Evolutionary conservation across 495 filamentous ascomycete species (phyloP).

Genomic region (Hyaloscypha hepaticicola): DNA sequence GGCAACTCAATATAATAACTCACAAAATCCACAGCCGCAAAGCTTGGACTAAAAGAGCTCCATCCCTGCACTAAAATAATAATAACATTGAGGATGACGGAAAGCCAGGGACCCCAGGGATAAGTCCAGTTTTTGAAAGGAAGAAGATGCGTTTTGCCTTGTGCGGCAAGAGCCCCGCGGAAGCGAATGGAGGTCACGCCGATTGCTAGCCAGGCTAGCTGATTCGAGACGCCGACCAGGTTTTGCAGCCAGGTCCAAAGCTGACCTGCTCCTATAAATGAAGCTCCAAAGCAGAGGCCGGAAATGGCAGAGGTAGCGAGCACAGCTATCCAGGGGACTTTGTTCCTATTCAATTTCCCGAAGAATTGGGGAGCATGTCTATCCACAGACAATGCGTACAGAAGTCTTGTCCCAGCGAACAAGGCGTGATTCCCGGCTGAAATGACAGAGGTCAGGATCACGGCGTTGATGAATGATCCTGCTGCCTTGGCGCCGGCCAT

Average conservation of each 20-base stretch:
- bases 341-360: slow-evolving; percentile 50
- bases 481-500: slow-evolving; percentile 63
- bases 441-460: slow-evolving; percentile 72
- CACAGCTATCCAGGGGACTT: slow-evolving; percentile 59
- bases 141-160: slow-evolving; percentile 56
- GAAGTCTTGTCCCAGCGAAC: slow-evolving; percentile 59
- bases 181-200: slow-evolving; percentile 59
- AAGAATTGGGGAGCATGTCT: slow-evolving; percentile 57
- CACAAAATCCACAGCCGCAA: slow-evolving; percentile 51
- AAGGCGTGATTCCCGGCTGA: slow-evolving; percentile 65
- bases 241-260: slow-evolving; percentile 34
- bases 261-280: slow-evolving; percentile 57
- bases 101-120: slow-evolving; percentile 53
- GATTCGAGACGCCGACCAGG: slow-evolving; percentile 63
- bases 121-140: slow-evolving; percentile 64
- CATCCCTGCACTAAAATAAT: slow-evolving; percentile 62
- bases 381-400: slow-evolving; percentile 62
- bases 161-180: slow-evolving; percentile 50
- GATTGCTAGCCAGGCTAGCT: slow-evolving; percentile 61
- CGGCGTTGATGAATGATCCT: slow-evolving; percentile 62
- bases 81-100: slow-evolving; percentile 50
- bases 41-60: slow-evolving; percentile 54
- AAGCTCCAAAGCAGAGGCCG: slow-evolving; percentile 59
- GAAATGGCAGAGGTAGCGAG: slow-evolving; percentile 54
- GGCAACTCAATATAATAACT: slow-evolving; percentile 54